Conservation (phyloP, 2,329 filamentous ascomycete species). For the Neurospora sp. region DNA sequence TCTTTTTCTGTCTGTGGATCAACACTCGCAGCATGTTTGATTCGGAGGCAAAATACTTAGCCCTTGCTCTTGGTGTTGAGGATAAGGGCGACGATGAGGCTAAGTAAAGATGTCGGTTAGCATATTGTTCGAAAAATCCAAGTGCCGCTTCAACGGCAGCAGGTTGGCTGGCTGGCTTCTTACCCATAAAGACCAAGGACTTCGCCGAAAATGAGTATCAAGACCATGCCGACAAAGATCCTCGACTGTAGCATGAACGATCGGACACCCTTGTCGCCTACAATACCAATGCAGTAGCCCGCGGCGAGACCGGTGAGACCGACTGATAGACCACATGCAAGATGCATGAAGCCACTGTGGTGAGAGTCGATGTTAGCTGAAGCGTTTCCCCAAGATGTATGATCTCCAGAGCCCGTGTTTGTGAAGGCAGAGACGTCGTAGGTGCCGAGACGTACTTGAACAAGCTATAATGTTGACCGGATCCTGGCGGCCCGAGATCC, state of each 20-base stretch:
- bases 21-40: background rate
- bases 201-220: constrained; percentile 97
- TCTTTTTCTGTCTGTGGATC: background rate
- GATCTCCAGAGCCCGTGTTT: background rate
- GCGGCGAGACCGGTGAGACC: constrained; percentile 88
- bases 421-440: background rate
- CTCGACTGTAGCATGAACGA: constrained; percentile 94
- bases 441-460: constrained; percentile 54
- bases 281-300: constrained; percentile 91
- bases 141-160: background rate
- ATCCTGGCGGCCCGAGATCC: constrained; percentile 66
- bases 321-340: constrained; percentile 82
- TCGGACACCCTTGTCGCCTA: constrained; percentile 88
- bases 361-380: constrained; percentile 10
- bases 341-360: constrained; percentile 77
- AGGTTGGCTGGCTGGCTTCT: constrained; percentile 30
- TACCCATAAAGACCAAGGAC: constrained; percentile 95
- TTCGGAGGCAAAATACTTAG: constrained; percentile 22
- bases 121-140: background rate
- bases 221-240: constrained; percentile 96
- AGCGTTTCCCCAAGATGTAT: background rate
- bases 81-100: constrained; percentile 86
- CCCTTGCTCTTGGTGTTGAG: constrained; percentile 78
- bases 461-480: constrained; percentile 61
- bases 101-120: constrained; percentile 27